phyloP scores from a whole-genome alignment of 192 early-diverging fungal species.

The Mortierella alpina region DNA sequence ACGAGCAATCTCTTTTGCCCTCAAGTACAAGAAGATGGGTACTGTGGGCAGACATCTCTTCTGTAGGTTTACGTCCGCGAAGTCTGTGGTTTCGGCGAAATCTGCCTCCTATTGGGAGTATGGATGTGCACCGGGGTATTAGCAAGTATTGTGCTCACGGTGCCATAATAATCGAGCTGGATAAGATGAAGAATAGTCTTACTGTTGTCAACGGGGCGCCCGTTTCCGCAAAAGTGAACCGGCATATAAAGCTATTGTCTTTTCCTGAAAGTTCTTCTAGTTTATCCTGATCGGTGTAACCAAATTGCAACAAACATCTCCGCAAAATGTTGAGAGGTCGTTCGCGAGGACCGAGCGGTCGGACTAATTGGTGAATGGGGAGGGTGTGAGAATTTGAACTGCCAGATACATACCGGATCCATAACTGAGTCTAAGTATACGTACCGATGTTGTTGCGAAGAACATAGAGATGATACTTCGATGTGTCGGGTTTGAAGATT shows the following conservation, averaged over 20 bases:
- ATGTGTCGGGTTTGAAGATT: constrained; percentile 82
- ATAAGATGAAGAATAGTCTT: constrained; percentile 3
- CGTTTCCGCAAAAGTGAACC: constrained; percentile 75
- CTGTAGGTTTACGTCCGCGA: constrained; percentile 76
- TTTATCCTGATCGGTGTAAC: constrained; percentile 81
- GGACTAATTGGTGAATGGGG: constrained; percentile 69
- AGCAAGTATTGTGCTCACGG: too few relatives aligned
- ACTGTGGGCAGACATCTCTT: constrained; percentile 80
- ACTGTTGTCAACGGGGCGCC: constrained; percentile 49
- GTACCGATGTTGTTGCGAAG: constrained; percentile 56
- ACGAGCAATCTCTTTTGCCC: constrained; percentile 76
- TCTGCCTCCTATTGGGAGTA: constrained; percentile 53
- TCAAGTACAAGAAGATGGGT: constrained; percentile 79
- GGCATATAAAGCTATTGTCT: constrained; percentile 86
- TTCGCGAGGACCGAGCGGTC: constrained; percentile 75
- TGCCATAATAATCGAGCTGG: too few relatives aligned
- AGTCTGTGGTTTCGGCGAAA: constrained; percentile 46
- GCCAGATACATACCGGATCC: background rate
- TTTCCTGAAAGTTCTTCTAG: constrained; percentile 84
- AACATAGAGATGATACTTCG: constrained; percentile 58
- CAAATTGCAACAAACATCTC: constrained; percentile 78
- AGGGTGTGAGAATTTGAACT: constrained; percentile 22
- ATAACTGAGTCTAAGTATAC: background rate
- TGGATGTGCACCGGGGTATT: background rate
- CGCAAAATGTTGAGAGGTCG: constrained; percentile 81